Conservation (phyloP, 768 basidiomycete species). For the Mycena chlorophos region DNA sequence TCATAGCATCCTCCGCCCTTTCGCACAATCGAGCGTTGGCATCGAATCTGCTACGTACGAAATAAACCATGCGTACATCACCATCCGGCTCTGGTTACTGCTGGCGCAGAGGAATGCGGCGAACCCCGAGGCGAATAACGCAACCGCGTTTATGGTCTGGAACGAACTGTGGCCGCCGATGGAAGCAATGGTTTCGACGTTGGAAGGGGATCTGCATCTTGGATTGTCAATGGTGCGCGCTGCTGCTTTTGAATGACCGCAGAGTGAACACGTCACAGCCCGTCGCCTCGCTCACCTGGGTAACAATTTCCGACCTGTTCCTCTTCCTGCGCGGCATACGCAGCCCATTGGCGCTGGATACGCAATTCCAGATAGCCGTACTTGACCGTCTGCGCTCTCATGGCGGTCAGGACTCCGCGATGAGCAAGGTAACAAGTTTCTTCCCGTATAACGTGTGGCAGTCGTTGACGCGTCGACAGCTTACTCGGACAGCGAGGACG, state of each 20-base stretch:
- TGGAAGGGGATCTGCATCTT: constrained; percentile 49
- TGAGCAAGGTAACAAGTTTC: constrained; percentile 44
- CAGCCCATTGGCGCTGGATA: constrained; percentile 53
- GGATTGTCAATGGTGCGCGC: constrained; percentile 42
- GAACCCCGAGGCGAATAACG: constrained; percentile 30
- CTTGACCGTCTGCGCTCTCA: constrained; percentile 52
- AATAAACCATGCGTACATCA: constrained; percentile 67
- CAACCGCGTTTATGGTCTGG: constrained; percentile 53
- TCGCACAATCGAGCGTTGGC: constrained; percentile 37
- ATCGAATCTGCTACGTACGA: constrained; percentile 52
- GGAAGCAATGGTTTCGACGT: constrained; percentile 49
- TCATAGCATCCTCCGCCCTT: constrained; percentile 44
- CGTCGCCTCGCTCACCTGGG: constrained; percentile 51
- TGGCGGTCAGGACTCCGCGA: constrained; percentile 47
- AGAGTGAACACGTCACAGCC: constrained; percentile 40
- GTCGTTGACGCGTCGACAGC: constrained; percentile 35
- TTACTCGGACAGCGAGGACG: constrained; percentile 52
- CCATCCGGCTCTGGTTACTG: constrained; percentile 72
- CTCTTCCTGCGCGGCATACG: constrained; percentile 60
- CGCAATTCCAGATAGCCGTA: constrained; percentile 48
- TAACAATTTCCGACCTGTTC: constrained; percentile 66
- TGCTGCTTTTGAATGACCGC: background rate
- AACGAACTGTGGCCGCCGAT: constrained; percentile 78
- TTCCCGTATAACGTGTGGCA: background rate
- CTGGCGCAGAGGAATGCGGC: constrained; percentile 45